Base-by-base conservation (phyloP, 2,329 filamentous ascomycete genomes). In the Beauveria rudraprayagi region DNA sequence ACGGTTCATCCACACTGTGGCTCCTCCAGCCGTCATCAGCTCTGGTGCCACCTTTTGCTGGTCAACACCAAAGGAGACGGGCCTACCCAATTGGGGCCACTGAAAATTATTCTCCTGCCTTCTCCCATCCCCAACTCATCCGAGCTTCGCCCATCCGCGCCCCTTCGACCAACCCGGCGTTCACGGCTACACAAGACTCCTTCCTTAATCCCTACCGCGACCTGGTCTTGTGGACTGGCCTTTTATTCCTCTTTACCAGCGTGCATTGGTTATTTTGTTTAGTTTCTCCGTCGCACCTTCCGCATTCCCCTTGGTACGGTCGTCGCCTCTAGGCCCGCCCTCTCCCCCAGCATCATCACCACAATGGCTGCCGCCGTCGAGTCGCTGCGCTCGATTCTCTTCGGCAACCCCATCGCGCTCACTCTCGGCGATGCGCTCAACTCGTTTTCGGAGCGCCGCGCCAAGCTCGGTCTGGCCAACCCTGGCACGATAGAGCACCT, bases 401-500 rank as follows among this genome's bases (percentile, higher is more conserved):
- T 84, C 69, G 83, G 87, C 70, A 96, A 96, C 75, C 84, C 90
- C 63, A 76, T 94, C 69, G 80, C 86, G 61, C 80, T 80, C 66
- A 81, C 84, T 66, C 72, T 96, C 68, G 83, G 85, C 75, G 89
- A 96, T 81, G 87, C 86, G 76, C 89, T 94, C 78, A 83, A 81
- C 70, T 84, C 87, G 59, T 95, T 97, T 74, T 88, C 88, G 65
- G 90, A 94, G 69, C 86, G 90, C 78, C 89, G 94, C 80, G 89
- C 87, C 69, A 89, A 90, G 77, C 84, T 99, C 66, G 93, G 92
- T 65, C 82, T 99, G 68, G 83, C 88, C 67, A 97, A 97, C 77
- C 94, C 94, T 46, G 94, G 94, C 70, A 92, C 90, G 57, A 87
- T 97, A 67, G 94, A 99, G 77, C 87, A 87, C 72, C 87, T 96